Evolutionary conservation across 1,139 yeast species (phyloP).

Genomic region (Kodamaea alishanica): DNA sequence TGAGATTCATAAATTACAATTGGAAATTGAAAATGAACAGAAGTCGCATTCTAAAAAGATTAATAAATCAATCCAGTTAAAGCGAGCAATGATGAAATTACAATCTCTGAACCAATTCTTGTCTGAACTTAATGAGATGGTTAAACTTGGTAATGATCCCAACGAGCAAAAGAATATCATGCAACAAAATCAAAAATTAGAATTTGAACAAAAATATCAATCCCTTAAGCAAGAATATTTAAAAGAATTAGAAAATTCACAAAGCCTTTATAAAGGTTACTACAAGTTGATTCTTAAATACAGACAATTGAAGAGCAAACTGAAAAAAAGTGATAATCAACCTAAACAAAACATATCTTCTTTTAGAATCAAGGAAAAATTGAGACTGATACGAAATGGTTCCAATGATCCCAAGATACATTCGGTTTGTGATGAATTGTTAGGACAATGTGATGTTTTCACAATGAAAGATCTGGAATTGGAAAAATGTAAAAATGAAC

Average conservation of each 20-base stretch:
- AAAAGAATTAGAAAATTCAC: constrained; percentile 28
- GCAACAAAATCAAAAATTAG: constrained; percentile 5
- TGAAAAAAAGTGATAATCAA: not conserved
- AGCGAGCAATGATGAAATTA: constrained; percentile 14
- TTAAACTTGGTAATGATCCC: constrained; percentile 16
- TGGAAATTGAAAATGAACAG: too few species aligned
- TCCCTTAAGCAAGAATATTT: constrained; percentile 32
- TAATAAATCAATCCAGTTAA: not conserved
- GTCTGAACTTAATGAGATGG: constrained; percentile 19
- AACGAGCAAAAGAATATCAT: constrained; percentile 12
- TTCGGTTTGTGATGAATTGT: too few species aligned
- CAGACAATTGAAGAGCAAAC: constrained; percentile 29
- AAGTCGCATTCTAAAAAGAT: too few species aligned
- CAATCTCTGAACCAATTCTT: constrained; percentile 22
- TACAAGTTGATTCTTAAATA: constrained; percentile 41
- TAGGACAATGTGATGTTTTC: too few species aligned
- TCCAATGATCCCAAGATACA: too few species aligned
- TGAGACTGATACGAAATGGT: constrained; percentile 18
- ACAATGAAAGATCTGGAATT: too few species aligned
- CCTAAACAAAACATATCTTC: constrained; percentile 2
- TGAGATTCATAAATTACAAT: too few species aligned
- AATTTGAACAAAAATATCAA: constrained; percentile 22
- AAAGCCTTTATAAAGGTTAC: constrained; percentile 34
- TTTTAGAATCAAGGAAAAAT: constrained; percentile 19
- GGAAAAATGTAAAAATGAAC: too few species aligned